Base-by-base conservation (phyloP, 129 eudicot genomes). In the Rutidosis leptorrhynchoides region DNA sequence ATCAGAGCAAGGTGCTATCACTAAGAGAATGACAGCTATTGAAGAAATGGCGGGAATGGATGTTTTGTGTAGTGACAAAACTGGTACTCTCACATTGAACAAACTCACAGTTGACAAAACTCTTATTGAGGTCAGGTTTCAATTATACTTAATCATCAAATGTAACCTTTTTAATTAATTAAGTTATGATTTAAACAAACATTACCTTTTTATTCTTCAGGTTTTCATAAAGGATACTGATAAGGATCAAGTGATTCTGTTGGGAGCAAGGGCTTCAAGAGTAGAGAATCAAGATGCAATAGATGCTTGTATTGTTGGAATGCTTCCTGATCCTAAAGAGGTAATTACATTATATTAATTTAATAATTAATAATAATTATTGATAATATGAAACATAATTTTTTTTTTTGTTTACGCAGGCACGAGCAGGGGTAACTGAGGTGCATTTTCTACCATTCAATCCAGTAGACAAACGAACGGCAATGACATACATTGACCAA, bases 41-140 rank as follows among this genome's bases (percentile, higher is more conserved):
- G 97, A 90, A 69, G 97, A 90, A 69, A 78, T 90, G 97, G 97
- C 97, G 10, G 97, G 97, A 3, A 90, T 90, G 97, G 97, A 90
- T 82, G 97, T 90, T 59, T 82, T 90, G 58, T 90, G 97, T 35
- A 90, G 97, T 64, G 97, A 90, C 76, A 90, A 90, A 74, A 90
- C 97, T 16, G 97, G 97, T 17, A 90, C 97, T 54, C 95, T 90
- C 54, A 90, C 97, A 15, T 75, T 90, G 1, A 90, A 90, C 78
- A 84, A 90, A 77, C 97, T 90, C 61, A 84, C 91, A 45, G 97
- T 90, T 6, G 97, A 90, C 58, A 84, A 74, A 64, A 66, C 62
- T 30, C 80, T 90, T 69, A 73, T 90, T 33, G 97, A 90, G 97
- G 94, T 85, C 24, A 20, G 85, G 62, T 28, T 58, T 65, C 15